These are phyloP conservation scores for Septoria petroselini DNA, from an alignment of 2,329 filamentous ascomycete genomes.

Conservation along the genomic window DNA sequence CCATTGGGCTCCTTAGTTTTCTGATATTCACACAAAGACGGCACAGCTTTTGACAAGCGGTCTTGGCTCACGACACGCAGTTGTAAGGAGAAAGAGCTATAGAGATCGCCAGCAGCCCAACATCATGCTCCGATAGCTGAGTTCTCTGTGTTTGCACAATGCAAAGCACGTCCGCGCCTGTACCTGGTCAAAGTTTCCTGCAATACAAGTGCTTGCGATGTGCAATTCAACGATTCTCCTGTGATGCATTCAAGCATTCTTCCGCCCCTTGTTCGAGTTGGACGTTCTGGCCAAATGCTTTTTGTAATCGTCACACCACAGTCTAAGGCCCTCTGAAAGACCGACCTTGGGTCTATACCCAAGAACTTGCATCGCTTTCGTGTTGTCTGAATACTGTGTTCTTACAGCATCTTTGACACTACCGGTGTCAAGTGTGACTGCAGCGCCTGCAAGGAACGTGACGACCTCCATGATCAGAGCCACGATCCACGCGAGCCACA, in stretches of 20 bases:
- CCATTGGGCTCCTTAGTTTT: background rate
- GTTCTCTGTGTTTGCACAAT: too few relatives aligned
- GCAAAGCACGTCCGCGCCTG: too few relatives aligned
- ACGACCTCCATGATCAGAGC: conserved; percentile 48
- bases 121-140: too few relatives aligned
- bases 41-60: background rate
- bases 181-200: too few relatives aligned
- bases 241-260: too few relatives aligned
- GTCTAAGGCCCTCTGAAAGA: conserved; percentile 51
- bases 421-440: conserved; percentile 51
- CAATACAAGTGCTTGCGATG: too few relatives aligned
- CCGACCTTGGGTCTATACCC: conserved; percentile 53
- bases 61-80: background rate
- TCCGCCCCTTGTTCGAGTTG: too few relatives aligned
- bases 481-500: conserved; percentile 47
- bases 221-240: too few relatives aligned
- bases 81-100: too few relatives aligned
- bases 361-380: conserved; percentile 52
- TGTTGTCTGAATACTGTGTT: conserved; percentile 52
- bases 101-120: too few relatives aligned
- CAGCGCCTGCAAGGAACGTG: conserved; percentile 47
- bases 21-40: background rate
- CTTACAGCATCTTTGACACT: conserved; percentile 55
- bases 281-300: conserved; percentile 17
- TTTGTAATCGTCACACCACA: conserved; percentile 45